Percentiles rank a stretch among this genome's conserved stretches.
phyloP scores from a whole-genome alignment of 768 basidiomycete species.

The Russula emetica region DNA sequence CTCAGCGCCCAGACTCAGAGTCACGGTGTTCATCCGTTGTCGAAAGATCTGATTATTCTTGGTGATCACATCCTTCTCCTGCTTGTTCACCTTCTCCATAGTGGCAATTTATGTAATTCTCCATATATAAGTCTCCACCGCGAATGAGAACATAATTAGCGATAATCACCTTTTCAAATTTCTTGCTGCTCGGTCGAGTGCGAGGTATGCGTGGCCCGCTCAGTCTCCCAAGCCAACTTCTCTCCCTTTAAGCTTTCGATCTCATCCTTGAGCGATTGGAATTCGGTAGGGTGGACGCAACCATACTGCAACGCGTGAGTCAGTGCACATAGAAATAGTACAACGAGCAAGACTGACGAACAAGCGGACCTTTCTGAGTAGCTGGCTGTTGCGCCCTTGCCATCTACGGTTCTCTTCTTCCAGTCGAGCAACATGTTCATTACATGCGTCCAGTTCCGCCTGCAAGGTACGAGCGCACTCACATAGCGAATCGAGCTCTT shows the following conservation, averaged over 20 bases:
- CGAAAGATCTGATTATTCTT: conserved; percentile 27
- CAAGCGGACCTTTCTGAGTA: conserved; percentile 66
- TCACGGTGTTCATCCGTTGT: conserved; percentile 22
- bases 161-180: conserved; percentile 30
- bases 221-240: conserved; percentile 30
- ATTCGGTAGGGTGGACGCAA: conserved; percentile 78
- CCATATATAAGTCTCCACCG: not conserved
- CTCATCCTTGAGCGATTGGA: conserved; percentile 74
- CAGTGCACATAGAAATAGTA: not conserved
- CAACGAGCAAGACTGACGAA: not conserved
- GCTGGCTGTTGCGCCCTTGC: conserved; percentile 48
- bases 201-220: not conserved
- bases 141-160: too few species aligned
- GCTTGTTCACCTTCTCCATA: conserved; percentile 22
- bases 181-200: conserved; percentile 20
- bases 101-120: conserved; percentile 22
- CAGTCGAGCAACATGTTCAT: too few species aligned
- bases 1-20: too few species aligned
- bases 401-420: too few species aligned
- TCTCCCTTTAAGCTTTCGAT: conserved; percentile 43
- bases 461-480: too few species aligned
- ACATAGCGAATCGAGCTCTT: too few species aligned
- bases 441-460: too few species aligned
- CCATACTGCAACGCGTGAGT: conserved; percentile 54
- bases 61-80: conserved; percentile 19